Conservation (phyloP, 2,329 filamentous ascomycete species). For the Ilyonectria robusta region DNA sequence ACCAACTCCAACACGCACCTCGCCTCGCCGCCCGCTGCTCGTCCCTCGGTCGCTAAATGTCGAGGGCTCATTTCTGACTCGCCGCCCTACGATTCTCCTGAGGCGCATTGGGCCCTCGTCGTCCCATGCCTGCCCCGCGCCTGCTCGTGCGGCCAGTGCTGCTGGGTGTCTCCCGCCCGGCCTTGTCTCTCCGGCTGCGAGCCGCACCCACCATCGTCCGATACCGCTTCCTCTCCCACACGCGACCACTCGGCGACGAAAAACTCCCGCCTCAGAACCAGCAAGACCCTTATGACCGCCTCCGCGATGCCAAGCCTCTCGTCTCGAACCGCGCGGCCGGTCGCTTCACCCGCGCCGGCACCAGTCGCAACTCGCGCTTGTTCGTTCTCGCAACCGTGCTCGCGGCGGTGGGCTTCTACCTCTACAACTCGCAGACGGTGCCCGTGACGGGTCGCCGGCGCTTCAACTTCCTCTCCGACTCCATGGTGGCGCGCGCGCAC, state of each 20-base stretch:
- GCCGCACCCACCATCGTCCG: slow-evolving; percentile 15
- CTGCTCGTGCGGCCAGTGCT: slow-evolving; percentile 16
- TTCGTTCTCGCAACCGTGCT: slow-evolving; percentile 58
- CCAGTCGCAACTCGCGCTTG: slow-evolving; percentile 50
- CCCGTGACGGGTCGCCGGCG: slow-evolving; percentile 79
- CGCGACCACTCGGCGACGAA: slow-evolving; percentile 26
- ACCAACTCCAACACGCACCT: slow-evolving; percentile 1
- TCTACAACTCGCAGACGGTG: slow-evolving; percentile 78
- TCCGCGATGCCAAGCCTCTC: slow-evolving; percentile 52
- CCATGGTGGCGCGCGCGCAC: slow-evolving; percentile 65
- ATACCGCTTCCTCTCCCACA: slow-evolving; percentile 44
- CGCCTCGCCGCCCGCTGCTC: background rate
- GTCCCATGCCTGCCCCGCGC: slow-evolving; percentile 37
- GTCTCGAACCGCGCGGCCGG: slow-evolving; percentile 46
- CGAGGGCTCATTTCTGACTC: background rate
- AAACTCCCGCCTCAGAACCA: background rate
- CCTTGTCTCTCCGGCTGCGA: slow-evolving; percentile 14
- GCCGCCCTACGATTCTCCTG: background rate
- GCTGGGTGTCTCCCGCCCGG: slow-evolving; percentile 5
- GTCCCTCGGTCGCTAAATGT: background rate
- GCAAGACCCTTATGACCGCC: slow-evolving; percentile 43
- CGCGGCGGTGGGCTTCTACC: slow-evolving; percentile 72
- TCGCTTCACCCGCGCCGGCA: slow-evolving; percentile 47
- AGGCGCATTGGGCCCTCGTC: slow-evolving; percentile 20
- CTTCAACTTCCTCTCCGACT: slow-evolving; percentile 77